Percentiles rank a stretch among this genome's conserved stretches.
phyloP scores from a whole-genome alignment of 495 filamentous ascomycete genomes.

The Cenococcum geophilum region DNA sequence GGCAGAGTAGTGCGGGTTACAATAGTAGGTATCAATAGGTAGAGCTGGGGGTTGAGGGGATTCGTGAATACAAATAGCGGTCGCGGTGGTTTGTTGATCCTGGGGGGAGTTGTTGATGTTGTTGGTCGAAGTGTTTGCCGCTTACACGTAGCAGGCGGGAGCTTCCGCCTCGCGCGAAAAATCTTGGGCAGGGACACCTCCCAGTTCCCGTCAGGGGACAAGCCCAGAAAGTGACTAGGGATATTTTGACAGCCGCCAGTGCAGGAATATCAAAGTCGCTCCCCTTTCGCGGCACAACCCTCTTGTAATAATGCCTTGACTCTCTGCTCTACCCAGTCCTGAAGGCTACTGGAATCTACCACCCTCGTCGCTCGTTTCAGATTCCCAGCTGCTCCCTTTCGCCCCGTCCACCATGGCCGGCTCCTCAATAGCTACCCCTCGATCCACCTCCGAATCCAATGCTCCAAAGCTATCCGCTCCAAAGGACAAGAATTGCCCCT shows the following conservation, averaged over 20 bases:
- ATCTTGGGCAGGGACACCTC: no score
- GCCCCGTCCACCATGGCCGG: conserved; percentile 11
- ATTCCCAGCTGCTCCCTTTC: background rate
- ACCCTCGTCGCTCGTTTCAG: conserved; percentile 16
- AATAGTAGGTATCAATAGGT: no score
- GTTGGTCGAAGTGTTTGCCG: no score
- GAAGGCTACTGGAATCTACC: conserved; percentile 1
- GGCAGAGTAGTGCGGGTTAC: background rate
- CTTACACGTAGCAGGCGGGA: background rate
- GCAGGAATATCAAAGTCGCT: conserved; percentile 1
- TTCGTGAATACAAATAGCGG: background rate
- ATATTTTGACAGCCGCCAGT: background rate
- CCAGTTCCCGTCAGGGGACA: no score
- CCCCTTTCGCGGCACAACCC: background rate
- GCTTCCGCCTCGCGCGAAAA: background rate
- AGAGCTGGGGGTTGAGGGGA: no score
- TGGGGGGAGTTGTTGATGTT: no score
- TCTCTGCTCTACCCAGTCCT: background rate
- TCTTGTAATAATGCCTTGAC: background rate
- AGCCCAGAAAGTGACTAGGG: no score
- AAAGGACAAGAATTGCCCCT: conserved; percentile 82
- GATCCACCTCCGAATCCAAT: conserved; percentile 43
- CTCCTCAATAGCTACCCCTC: conserved; percentile 41
- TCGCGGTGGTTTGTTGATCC: background rate
- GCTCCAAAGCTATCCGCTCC: conserved; percentile 40